A percentile compares a stretch with the other conserved stretches of the same genome.
Evolutionary conservation across 2,329 filamentous ascomycete species (phyloP).

Genomic region (Fusarium aywerte): DNA sequence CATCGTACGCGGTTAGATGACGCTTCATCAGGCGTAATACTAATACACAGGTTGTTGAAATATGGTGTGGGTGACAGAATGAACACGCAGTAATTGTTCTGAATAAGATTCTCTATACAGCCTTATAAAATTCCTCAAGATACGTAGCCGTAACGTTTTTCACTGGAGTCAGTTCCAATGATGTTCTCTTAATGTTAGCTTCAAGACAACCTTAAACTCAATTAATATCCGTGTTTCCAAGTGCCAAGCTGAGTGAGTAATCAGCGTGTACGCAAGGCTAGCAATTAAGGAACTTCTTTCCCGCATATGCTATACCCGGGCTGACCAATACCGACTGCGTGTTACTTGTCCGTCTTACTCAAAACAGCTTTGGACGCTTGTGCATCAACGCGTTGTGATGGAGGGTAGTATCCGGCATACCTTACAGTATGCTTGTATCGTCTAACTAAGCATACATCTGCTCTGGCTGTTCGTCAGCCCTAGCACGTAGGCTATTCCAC

Average conservation of each 20-base stretch:
- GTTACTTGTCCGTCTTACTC: neutral
- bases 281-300: neutral
- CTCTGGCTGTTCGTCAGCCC: constrained; percentile 31
- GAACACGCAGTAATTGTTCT: neutral
- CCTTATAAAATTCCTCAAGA: neutral
- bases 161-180: neutral
- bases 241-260: neutral
- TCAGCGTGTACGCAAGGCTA: neutral
- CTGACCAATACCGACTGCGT: constrained; percentile 10
- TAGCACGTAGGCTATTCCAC: constrained; percentile 16
- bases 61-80: neutral
- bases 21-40: neutral
- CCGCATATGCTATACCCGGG: neutral
- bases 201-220: too few species aligned
- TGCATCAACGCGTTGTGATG: neutral
- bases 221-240: neutral
- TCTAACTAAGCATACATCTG: neutral
- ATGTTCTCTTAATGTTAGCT: neutral
- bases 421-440: constrained; percentile 11
- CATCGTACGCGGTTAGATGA: constrained; percentile 8
- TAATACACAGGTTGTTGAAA: neutral
- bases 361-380: neutral
- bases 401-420: constrained; percentile 3
- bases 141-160: neutral
- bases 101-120: neutral